Percentiles rank a stretch among this genome's conserved stretches.
phyloP scores from a whole-genome alignment of 495 filamentous ascomycete genomes.

The Penicillium manginii region DNA sequence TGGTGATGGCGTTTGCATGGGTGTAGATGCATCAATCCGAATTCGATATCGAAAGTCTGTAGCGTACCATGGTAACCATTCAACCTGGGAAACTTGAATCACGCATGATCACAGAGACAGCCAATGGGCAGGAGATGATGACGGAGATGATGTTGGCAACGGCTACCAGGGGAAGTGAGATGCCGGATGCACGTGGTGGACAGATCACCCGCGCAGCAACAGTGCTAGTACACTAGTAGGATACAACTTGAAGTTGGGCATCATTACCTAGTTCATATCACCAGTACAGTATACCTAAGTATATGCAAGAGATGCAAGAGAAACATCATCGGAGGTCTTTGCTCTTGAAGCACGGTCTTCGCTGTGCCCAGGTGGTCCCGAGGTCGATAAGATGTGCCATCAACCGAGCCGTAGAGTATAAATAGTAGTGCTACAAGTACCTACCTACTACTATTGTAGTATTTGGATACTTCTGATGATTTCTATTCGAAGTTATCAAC shows the following conservation, averaged over 20 bases:
- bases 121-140: background rate
- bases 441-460: too few relatives aligned
- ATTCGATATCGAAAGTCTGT: background rate
- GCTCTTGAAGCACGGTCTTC: too few relatives aligned
- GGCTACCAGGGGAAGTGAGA: background rate
- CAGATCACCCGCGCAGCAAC: constrained; percentile 2
- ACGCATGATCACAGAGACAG: background rate
- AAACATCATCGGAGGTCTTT: background rate
- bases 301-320: background rate
- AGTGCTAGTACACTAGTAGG: background rate
- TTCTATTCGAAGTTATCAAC: too few relatives aligned
- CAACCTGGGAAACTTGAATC: background rate
- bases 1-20: background rate
- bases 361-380: too few relatives aligned
- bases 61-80: background rate
- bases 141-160: background rate
- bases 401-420: too few relatives aligned
- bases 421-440: too few relatives aligned
- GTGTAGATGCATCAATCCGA: background rate
- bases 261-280: too few relatives aligned
- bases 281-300: too few relatives aligned
- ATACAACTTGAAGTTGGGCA: background rate
- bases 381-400: too few relatives aligned
- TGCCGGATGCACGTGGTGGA: background rate
- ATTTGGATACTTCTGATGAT: too few relatives aligned